Evolutionary conservation across 106 monocot species (phyloP).

Genomic region (Apostasia shenzhenica): DNA sequence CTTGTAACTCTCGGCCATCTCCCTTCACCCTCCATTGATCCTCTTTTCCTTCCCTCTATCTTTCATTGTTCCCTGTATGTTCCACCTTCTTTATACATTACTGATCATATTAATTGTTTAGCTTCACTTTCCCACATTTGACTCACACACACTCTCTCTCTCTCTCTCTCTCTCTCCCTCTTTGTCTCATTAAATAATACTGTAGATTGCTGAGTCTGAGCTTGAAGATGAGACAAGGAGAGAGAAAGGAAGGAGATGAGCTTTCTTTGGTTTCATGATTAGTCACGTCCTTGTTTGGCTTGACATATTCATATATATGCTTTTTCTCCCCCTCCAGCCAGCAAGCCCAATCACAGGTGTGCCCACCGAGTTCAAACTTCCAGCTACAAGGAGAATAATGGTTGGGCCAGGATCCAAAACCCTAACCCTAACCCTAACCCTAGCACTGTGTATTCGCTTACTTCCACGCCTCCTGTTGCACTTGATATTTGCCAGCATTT

Average conservation of each 20-base stretch:
- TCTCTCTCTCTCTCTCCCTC: background rate
- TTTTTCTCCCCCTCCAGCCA: constrained; percentile 1
- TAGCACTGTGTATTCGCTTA: background rate
- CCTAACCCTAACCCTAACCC: background rate
- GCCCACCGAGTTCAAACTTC: background rate
- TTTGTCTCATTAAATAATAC: too few relatives aligned
- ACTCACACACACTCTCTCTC: background rate
- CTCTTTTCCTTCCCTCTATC: constrained; percentile 4
- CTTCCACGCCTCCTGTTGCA: too few relatives aligned
- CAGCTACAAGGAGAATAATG: background rate
- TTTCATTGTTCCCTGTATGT: constrained; percentile 5
- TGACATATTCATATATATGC: background rate
- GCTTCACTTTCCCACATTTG: too few relatives aligned
- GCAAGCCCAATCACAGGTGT: background rate
- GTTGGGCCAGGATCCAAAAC: background rate
- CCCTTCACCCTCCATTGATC: background rate
- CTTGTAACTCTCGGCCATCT: too few relatives aligned
- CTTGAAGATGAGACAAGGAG: background rate
- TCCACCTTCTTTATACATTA: constrained; percentile 3
- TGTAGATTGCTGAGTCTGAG: background rate
- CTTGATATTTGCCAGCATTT: too few relatives aligned
- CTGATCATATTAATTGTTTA: background rate
- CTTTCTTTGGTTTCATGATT: constrained; percentile 17
- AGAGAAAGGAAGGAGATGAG: background rate
- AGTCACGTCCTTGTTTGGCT: constrained; percentile 18